phyloP scores from a whole-genome alignment of 2,329 filamentous ascomycete genomes.

The Fusarium poae region DNA sequence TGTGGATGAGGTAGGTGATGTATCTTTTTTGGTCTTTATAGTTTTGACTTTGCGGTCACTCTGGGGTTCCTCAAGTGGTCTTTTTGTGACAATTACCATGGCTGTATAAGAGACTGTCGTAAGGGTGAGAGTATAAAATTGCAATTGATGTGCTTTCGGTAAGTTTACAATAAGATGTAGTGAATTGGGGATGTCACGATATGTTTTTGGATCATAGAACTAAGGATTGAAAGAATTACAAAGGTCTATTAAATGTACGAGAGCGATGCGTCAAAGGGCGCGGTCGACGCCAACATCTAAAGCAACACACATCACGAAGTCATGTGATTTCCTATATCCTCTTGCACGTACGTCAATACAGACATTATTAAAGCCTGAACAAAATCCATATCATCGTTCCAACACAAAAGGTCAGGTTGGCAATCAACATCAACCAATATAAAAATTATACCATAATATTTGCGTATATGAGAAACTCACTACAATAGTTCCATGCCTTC shows the following conservation, averaged over 20 bases:
- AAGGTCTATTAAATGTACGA: conserved; percentile 7
- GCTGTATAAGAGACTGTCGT: background rate
- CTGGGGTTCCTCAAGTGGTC: conserved; percentile 36
- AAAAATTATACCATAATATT: background rate
- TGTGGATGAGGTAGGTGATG: conserved; percentile 1
- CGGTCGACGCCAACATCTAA: conserved; percentile 43
- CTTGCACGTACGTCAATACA: background rate
- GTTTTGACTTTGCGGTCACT: conserved; percentile 32
- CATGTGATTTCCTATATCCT: conserved; percentile 42
- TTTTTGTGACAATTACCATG: conserved; percentile 39
- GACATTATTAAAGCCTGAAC: no score
- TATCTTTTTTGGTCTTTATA: conserved; percentile 21
- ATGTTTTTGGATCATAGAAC: background rate
- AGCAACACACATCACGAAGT: conserved; percentile 50
- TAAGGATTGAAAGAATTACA: background rate
- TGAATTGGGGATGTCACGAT: background rate
- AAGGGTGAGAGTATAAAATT: background rate
- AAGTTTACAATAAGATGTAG: background rate
- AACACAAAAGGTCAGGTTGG: no score
- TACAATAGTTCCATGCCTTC: background rate
- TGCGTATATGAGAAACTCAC: background rate
- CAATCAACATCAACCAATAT: no score
- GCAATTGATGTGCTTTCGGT: background rate
- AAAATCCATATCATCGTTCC: no score
- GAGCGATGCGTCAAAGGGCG: conserved; percentile 43